These are phyloP conservation scores for Microbotryum scabiosae DNA, from an alignment of 1,284 basidiomycete genomes.

Conservation along the genomic window DNA sequence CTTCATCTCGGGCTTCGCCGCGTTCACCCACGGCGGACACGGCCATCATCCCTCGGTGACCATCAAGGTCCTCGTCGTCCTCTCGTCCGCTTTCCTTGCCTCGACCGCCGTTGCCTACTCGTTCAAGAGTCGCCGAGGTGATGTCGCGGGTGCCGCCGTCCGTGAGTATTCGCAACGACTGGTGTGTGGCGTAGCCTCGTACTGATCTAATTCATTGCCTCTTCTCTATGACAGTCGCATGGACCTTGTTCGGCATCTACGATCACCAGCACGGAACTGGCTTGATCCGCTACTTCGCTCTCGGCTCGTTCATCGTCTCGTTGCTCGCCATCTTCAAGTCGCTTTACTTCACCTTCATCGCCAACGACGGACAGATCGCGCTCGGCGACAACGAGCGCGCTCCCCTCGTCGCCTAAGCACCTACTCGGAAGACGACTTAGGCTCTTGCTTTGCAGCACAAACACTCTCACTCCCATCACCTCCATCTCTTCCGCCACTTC, in stretches of 20 bases:
- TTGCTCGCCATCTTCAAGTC: conserved; percentile 34
- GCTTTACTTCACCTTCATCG: conserved; percentile 22
- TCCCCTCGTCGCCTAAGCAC: conserved; percentile 22
- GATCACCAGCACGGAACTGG: conserved; percentile 19
- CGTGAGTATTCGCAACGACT: background rate
- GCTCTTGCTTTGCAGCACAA: no score
- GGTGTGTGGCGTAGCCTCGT: background rate
- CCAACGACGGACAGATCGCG: conserved; percentile 11
- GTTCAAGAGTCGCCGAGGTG: conserved; percentile 37
- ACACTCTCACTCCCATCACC: no score
- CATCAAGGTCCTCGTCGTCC: conserved; percentile 39
- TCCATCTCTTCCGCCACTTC: no score
- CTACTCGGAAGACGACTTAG: no score
- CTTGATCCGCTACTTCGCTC: conserved; percentile 33
- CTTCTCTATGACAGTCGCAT: conserved; percentile 22
- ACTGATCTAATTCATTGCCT: conserved; percentile 1
- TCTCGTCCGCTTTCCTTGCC: conserved; percentile 41
- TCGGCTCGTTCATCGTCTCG: conserved; percentile 36
- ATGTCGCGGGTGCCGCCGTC: conserved; percentile 39
- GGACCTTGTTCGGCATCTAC: conserved; percentile 30
- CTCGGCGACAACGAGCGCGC: conserved; percentile 24
- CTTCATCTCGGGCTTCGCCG: conserved; percentile 41
- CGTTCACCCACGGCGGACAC: conserved; percentile 34
- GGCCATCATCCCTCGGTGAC: conserved; percentile 34
- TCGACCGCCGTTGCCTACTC: conserved; percentile 41